Evolutionary conservation across 306 rosid species (phyloP).

Genomic region (Sicyos edulis): DNA sequence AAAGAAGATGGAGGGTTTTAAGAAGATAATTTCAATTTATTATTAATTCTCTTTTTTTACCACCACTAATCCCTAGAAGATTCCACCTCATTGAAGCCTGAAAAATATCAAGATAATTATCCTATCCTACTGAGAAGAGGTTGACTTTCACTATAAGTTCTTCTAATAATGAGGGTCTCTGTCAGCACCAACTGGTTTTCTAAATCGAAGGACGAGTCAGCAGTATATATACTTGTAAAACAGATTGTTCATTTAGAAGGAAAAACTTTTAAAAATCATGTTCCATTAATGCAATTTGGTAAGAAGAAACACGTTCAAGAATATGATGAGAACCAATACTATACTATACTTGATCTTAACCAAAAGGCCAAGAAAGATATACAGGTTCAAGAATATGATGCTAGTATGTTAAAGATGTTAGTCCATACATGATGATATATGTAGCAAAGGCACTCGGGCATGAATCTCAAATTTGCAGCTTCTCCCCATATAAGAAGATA

Average conservation of each 20-base stretch:
- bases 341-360: background rate
- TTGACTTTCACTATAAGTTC: too few species aligned
- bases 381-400: background rate
- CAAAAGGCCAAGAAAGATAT: background rate
- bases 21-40: too few species aligned
- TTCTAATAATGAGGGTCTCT: too few species aligned
- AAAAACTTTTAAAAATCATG: background rate
- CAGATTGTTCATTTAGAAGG: background rate
- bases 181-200: too few species aligned
- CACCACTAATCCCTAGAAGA: too few species aligned
- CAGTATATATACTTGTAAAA: too few species aligned
- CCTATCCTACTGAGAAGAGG: too few species aligned
- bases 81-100: too few species aligned
- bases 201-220: too few species aligned
- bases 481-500: conserved; percentile 99
- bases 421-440: conserved; percentile 88
- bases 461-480: conserved; percentile 96
- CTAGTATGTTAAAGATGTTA: background rate
- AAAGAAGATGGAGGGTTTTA: too few species aligned
- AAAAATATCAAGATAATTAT: too few species aligned
- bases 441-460: conserved; percentile 99
- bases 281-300: background rate
- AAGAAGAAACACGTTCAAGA: background rate
- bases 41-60: too few species aligned
- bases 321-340: background rate